A percentile compares a stretch with the other conserved stretches of the same genome.
These are phyloP conservation scores for Rhypophila decipiens DNA, from an alignment of 495 filamentous ascomycete species.

Conservation along the genomic window DNA sequence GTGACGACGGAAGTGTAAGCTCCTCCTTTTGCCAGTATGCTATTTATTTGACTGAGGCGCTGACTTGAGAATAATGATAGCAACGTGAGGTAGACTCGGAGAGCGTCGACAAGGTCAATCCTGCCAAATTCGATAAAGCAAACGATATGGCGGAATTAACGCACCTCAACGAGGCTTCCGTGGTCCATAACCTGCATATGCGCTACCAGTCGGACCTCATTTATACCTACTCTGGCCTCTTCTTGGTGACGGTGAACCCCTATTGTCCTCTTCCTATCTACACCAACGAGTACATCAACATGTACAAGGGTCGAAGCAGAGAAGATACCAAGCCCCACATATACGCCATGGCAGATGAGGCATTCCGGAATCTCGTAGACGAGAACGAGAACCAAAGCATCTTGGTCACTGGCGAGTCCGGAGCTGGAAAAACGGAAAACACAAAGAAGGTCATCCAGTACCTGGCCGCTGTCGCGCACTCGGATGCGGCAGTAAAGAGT, in stretches of 20 bases:
- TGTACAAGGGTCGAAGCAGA: constrained; percentile 83
- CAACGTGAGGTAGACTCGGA: constrained; percentile 82
- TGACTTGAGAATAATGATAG: constrained; percentile 38
- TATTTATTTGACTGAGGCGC: background rate
- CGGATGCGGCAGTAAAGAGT: constrained; percentile 61
- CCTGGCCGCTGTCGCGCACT: constrained; percentile 85
- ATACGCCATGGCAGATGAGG: constrained; percentile 96
- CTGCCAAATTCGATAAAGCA: constrained; percentile 97
- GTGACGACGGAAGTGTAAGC: constrained; percentile 85
- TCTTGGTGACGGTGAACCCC: constrained; percentile 94
- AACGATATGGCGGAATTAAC: constrained; percentile 99
- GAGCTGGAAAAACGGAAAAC: constrained; percentile 98
- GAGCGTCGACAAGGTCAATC: constrained; percentile 95
- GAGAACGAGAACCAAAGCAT: constrained; percentile 97
- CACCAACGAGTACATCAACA: constrained; percentile 90
- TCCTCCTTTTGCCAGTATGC: background rate
- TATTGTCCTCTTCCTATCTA: constrained; percentile 95
- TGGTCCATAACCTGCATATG: constrained; percentile 93
- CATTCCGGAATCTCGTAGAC: constrained; percentile 90
- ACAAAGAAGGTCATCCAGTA: constrained; percentile 99
- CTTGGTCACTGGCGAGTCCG: constrained; percentile 95
- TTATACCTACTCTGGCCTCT: constrained; percentile 97
- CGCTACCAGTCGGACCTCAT: constrained; percentile 93
- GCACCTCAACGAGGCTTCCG: constrained; percentile 94
- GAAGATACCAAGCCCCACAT: constrained; percentile 98